These are phyloP conservation scores for Backusella tuberculispora DNA, from an alignment of 192 early-diverging fungal species.

Conservation along the genomic window DNA sequence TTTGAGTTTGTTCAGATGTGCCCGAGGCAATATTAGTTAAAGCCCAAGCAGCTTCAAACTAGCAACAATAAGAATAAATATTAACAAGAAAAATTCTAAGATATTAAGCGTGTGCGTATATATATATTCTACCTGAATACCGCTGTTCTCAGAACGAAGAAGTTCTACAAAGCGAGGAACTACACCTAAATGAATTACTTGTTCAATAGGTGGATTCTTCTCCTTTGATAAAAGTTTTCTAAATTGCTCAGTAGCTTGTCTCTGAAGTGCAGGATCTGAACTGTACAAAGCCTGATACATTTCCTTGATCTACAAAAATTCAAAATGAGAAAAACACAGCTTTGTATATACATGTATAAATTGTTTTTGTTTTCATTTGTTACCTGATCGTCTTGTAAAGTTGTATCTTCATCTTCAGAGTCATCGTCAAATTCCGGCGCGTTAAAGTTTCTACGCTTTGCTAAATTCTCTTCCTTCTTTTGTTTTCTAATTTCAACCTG, in stretches of 20 bases:
- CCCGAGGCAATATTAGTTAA: conserved; percentile 58
- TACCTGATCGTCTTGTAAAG: neutral
- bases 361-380: neutral
- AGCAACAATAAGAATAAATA: neutral
- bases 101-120: neutral
- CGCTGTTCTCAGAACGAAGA: conserved; percentile 37
- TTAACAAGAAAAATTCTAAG: neutral
- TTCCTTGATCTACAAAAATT: neutral
- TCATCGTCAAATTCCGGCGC: conserved; percentile 41
- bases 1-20: conserved; percentile 46
- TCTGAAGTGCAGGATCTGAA: conserved; percentile 41
- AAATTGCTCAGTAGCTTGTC: conserved; percentile 44
- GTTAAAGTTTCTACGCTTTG: conserved; percentile 54
- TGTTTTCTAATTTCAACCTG: conserved; percentile 54
- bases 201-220: conserved; percentile 54
- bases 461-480: conserved; percentile 47
- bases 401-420: conserved; percentile 7
- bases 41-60: conserved; percentile 62
- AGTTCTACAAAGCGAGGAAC: conserved; percentile 56
- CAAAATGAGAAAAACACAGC: neutral
- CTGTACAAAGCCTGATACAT: conserved; percentile 34
- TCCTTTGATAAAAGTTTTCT: conserved; percentile 56
- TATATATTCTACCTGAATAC: conserved; percentile 37
- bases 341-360: neutral
- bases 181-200: conserved; percentile 50